Evolutionary conservation across 2,329 filamentous ascomycete species (phyloP), one percentile per base, ranked within the genome.

Genomic region (Hymenoscyphus infarciens): DNA sequence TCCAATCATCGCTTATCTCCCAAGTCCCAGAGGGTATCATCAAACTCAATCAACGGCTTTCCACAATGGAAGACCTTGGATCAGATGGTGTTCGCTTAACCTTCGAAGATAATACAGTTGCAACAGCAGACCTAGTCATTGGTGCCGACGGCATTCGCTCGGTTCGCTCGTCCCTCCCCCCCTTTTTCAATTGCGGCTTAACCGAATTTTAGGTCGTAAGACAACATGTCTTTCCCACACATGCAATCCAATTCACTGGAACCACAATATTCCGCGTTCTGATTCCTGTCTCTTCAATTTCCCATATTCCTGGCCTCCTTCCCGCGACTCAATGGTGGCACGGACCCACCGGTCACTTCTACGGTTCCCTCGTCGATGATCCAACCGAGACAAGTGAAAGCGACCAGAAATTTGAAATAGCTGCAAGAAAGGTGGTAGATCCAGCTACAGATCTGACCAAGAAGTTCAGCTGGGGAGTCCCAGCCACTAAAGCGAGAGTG

Each of bases 81-180:
- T 66, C 62, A 15, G 70, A 69, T 0, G 79, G 77, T 3, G 71
- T 81, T 1, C 66, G 72, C 2, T 71, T 84, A 10, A 56, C 62
- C 0, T 84, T 86, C 62, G 74, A 78, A 13, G 81, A 84, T 65
- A 77, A 77, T 0, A 76, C 75, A 2, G 70, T 75, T 16, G 76
- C 76, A 2, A 57, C 59, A 27, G 70, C 65, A 38, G 81, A 82
- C 64, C 69, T 84, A 0, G 75, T 83, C 0, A 75, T 84, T 1
- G 82, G 81, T 0, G 82, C 80, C 4, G 80, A 84, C 67, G 80
- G 82, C 2, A 83, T 83, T 59, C 77, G 80, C 62, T 82, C 80
- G 4, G 77, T 81, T 38, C 15, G 45, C 19, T 3, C 16, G 15
- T 59, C 42, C 42, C 42, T 22, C 3, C 3, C 11, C 11, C 19